phyloP scores from a whole-genome alignment of 78 protist genomes.

The Trichosphaerium sp. region DNA sequence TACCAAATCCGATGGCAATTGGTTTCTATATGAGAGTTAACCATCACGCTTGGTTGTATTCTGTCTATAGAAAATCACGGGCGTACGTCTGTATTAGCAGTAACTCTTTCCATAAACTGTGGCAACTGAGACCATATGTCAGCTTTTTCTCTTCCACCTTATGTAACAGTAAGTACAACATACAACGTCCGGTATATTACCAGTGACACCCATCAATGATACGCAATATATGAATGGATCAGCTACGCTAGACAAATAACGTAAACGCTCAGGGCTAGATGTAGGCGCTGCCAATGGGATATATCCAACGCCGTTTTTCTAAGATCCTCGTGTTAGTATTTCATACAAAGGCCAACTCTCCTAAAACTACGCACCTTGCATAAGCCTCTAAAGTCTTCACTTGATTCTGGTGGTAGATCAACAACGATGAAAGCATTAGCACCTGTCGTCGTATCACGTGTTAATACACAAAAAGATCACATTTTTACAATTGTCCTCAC shows the following conservation, averaged over 20 bases:
- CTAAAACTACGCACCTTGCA: neutral
- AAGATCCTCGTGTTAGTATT: neutral
- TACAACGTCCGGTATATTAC: neutral
- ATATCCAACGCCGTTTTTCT: constrained; percentile 2
- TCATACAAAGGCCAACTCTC: neutral
- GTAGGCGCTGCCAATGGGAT: constrained; percentile 56
- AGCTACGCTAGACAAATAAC: neutral
- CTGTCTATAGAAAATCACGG: no score
- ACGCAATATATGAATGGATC: constrained; percentile 48
- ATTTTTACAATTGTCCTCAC: neutral
- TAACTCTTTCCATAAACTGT: neutral
- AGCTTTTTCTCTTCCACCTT: neutral
- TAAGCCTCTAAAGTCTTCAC: neutral
- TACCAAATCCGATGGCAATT: constrained; percentile 58
- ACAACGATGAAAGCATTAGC: constrained; percentile 69
- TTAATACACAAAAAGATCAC: neutral
- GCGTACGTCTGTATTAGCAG: no score
- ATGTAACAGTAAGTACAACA: no score
- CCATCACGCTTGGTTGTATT: no score
- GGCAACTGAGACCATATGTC: neutral
- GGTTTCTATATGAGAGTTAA: constrained; percentile 19
- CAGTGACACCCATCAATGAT: constrained; percentile 31
- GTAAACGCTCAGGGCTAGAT: constrained; percentile 35
- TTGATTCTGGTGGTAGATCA: constrained; percentile 71
- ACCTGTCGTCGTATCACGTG: no score